Evolutionary conservation across 768 basidiomycete genomes (phyloP), one percentile per base, ranked within the genome.

Genomic region (Psilocybe cyanescens): DNA sequence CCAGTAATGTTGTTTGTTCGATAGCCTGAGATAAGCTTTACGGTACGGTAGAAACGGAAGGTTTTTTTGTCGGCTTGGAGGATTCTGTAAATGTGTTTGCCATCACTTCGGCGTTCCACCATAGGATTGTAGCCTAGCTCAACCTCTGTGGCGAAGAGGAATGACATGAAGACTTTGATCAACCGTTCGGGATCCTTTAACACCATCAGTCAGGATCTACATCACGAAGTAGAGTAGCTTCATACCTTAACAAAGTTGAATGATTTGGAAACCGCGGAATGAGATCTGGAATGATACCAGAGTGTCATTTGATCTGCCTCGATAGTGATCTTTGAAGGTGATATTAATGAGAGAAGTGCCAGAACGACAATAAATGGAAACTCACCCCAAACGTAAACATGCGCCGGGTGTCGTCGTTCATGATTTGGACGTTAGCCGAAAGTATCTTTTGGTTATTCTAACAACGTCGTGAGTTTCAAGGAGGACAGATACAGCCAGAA

Each of bases 41-140:
- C 31, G 29, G 62, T 67, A 46, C 55, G 59, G 58, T 58, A 67
- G 55, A 61, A 64, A 17, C 58, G 59, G 39, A 35, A 29, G 1
- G 24, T 5, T n/a, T 37, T 35, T 31, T 47, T 29, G 47, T 47
- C 41, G 9, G 17, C 16, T 39, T 39, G 37, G 17, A 46, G 62
- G 39, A 67, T 57, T 41, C 50, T 46, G 57, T 52, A 67, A 14
- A 44, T 55, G 54, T 63, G 62, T 24, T 50, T 30, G 39, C 31
- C 50, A 44, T 33, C 48, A 2, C 24, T 9, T 30, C 51, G 24
- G 17, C 48, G 59, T 33, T 44, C 59, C 14, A 64, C 49, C 39
- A 48, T 52, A 14, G 60, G 58, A 44, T 67, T 44, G 24, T 46
- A 57, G 5, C 56, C 56, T 17, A 57, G 41, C n/a, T 57, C 56